These are phyloP conservation scores for Cytospora schulzeri DNA, from an alignment of 2,329 filamentous ascomycete genomes.

Conservation along the genomic window DNA sequence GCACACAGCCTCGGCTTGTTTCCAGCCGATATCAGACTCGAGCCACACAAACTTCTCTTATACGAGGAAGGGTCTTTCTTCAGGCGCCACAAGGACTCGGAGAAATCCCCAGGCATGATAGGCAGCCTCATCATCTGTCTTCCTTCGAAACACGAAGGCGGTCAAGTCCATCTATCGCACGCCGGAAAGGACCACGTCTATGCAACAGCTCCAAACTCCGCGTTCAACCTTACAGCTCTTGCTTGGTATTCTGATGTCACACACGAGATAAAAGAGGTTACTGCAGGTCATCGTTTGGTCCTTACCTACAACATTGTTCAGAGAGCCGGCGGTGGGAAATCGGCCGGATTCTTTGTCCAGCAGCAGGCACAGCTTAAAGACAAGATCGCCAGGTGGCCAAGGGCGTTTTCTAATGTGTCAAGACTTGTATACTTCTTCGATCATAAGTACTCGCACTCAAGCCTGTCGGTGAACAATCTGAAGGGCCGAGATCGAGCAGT, in stretches of 20 bases:
- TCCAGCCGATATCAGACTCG: slow-evolving; percentile 30
- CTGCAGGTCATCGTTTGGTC: slow-evolving; percentile 47
- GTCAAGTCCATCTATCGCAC: slow-evolving; percentile 40
- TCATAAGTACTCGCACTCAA: slow-evolving; percentile 31
- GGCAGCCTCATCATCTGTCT: slow-evolving; percentile 49
- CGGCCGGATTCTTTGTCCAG: slow-evolving; percentile 24
- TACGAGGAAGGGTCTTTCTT: slow-evolving; percentile 51
- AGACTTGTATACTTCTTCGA: slow-evolving; percentile 30
- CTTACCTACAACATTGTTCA: slow-evolving; percentile 52
- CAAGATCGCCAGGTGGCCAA: slow-evolving; percentile 27
- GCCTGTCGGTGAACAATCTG: slow-evolving; percentile 29
- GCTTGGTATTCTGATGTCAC: slow-evolving; percentile 52
- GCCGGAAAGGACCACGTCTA: slow-evolving; percentile 30
- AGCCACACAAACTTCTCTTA: slow-evolving; percentile 47
- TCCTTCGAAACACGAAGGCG: slow-evolving; percentile 48
- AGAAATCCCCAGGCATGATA: slow-evolving; percentile 48
- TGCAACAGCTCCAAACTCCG: slow-evolving; percentile 36
- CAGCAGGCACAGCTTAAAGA: slow-evolving; percentile 25
- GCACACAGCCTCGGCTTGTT: slow-evolving; percentile 35
- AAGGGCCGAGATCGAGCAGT: slow-evolving; percentile 32
- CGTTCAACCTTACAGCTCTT: slow-evolving; percentile 36
- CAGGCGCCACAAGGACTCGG: slow-evolving; percentile 47
- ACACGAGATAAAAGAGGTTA: slow-evolving; percentile 48
- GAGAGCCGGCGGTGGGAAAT: slow-evolving; percentile 11
- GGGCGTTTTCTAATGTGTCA: neutral